Evolutionary conservation across 2,329 filamentous ascomycete genomes (phyloP), one percentile per base, ranked within the genome.

Genomic region (Zymoseptoria ardabiliae): DNA sequence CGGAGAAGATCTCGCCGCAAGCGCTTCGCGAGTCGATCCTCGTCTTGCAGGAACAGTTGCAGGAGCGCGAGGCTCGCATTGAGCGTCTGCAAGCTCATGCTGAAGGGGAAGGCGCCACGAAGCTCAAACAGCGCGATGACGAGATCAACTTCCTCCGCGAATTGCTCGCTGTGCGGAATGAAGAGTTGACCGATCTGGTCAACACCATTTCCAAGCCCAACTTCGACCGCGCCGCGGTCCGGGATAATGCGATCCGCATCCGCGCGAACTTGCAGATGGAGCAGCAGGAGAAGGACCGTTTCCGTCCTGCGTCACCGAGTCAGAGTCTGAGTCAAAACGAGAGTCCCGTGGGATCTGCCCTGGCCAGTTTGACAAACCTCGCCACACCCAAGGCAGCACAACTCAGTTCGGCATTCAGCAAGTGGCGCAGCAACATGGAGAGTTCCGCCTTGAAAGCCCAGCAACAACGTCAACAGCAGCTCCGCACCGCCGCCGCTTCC

Each of bases 261-360:
- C 90, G 91, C 72, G 90, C 94, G 13, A 97, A 96, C 70, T 80
- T 99, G 41, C 91, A 97, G 72, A 99, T 99, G 94, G 93, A 99
- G 74, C 90, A 95, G 72, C 91, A 96, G 72, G 92, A 97, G 75
- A 90, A 91, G 55, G 93, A 97, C 74, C 84, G 94, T 61, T 87
- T 90, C 57, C 86, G 65, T 50, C 56, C 62, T 48, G n/a, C 59
- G 10, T 52, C 56, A 6, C 57, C 59, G 17, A 54, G 51, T 28
- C 59, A 83, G 13, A 58, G 10, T 13, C 35, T 5, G 17, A 45
- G 13, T 45, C 35, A 45, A 17, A 45, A 45, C 35, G 35, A 45
- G 35, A 52, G 48, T 52, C 19, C 69, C 13, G 59, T 65, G 9
- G 88, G 85, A 61, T 76, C 80, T 61, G 72, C 89, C 49, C 83